These are phyloP conservation scores for Pseudopithomyces chartarum DNA, from an alignment of 2,329 filamentous ascomycete genomes.

Conservation along the genomic window DNA sequence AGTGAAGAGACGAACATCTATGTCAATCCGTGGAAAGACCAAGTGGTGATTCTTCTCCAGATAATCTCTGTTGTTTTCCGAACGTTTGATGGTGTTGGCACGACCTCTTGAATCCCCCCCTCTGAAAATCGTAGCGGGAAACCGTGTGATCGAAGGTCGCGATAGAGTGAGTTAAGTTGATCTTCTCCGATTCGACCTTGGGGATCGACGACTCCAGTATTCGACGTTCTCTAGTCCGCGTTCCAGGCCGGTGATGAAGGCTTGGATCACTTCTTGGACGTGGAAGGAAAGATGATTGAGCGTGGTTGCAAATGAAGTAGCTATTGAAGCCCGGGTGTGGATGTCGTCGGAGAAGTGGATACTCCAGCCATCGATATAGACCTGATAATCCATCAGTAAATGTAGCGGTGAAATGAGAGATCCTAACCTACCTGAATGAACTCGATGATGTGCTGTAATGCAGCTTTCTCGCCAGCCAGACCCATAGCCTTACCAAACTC, in stretches of 20 bases:
- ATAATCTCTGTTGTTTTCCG: no score
- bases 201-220: background rate
- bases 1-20: no score
- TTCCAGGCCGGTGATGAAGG: background rate
- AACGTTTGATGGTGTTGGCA: no score
- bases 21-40: no score
- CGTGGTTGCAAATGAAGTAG: constrained; percentile 9
- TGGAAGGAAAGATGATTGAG: background rate
- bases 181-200: background rate
- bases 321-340: background rate
- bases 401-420: no score
- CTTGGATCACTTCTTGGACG: background rate
- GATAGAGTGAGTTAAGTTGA: background rate
- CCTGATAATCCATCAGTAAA: background rate
- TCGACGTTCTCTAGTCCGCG: background rate
- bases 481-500: background rate
- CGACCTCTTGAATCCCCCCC: no score
- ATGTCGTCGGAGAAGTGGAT: background rate
- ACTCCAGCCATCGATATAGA: background rate
- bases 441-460: background rate
- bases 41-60: no score
- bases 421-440: background rate
- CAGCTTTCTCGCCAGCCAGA: background rate
- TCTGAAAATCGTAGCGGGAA: no score
- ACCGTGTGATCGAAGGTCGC: no score